phyloP scores from a whole-genome alignment of 805 yeast genomes.

The Hanseniaspora nectarophila region DNA sequence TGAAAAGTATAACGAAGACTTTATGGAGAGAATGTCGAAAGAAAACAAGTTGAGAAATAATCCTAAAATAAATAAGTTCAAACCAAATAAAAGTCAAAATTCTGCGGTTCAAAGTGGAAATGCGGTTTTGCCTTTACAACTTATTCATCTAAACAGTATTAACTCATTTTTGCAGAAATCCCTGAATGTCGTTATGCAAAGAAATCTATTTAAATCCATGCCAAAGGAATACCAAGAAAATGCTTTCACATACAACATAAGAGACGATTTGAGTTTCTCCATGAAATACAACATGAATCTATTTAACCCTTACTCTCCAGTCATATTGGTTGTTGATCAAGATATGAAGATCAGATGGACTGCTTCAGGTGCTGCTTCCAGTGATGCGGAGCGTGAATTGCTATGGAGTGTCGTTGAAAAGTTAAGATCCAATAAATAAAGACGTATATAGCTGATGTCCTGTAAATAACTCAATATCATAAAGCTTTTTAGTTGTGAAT shows the following conservation, averaged over 20 bases:
- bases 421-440: slow-evolving; percentile 36
- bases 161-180: slow-evolving; percentile 1
- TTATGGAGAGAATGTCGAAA: not conserved
- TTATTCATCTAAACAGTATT: slow-evolving; percentile 8
- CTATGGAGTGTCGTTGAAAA: slow-evolving; percentile 59
- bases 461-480: not conserved
- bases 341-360: slow-evolving; percentile 79
- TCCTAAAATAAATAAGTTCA: not conserved
- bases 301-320: slow-evolving; percentile 72
- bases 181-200: slow-evolving; percentile 29
- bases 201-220: slow-evolving; percentile 34
- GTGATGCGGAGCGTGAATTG: slow-evolving; percentile 44
- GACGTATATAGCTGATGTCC: not conserved
- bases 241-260: slow-evolving; percentile 54
- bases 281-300: slow-evolving; percentile 49
- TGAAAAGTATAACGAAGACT: not conserved
- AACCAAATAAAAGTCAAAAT: not conserved
- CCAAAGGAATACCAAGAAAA: slow-evolving; percentile 41
- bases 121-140: not conserved
- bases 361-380: slow-evolving; percentile 67
- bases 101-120: not conserved
- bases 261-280: slow-evolving; percentile 40
- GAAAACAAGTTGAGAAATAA: not conserved
- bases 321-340: slow-evolving; percentile 64
- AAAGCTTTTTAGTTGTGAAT: not conserved